phyloP scores from a whole-genome alignment of 164 flowering plant genomes.

The Paratinospora sagittata region DNA sequence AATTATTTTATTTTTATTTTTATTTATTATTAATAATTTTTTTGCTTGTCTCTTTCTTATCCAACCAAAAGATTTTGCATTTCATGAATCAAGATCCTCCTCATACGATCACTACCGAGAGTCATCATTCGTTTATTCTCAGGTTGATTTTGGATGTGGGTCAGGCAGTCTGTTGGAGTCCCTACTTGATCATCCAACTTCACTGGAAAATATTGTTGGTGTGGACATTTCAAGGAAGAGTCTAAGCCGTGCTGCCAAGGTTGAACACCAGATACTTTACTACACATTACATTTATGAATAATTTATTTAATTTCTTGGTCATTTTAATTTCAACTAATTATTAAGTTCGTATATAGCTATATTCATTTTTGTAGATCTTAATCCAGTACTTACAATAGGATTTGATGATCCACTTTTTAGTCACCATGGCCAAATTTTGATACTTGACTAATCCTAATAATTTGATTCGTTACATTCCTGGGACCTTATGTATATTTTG shows the following conservation, averaged over 20 bases:
- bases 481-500: too few relatives aligned
- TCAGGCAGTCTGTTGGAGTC: conserved; percentile 86
- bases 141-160: conserved; percentile 98
- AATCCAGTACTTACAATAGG: too few relatives aligned
- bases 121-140: conserved; percentile 14
- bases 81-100: background rate
- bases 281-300: background rate
- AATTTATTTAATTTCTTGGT: background rate
- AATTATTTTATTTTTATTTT: conserved; percentile 5
- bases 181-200: conserved; percentile 54
- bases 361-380: background rate
- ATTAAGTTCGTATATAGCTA: background rate
- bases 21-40: too few relatives aligned
- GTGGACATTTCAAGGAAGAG: conserved; percentile 79
- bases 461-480: too few relatives aligned
- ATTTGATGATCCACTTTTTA: too few relatives aligned
- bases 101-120: background rate
- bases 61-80: background rate
- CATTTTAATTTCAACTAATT: background rate
- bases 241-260: conserved; percentile 90
- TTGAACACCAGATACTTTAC: conserved; percentile 16
- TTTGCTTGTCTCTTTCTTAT: background rate
- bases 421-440: too few relatives aligned
- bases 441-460: too few relatives aligned
- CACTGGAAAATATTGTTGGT: conserved; percentile 70